Percentiles rank a stretch among this genome's conserved stretches.
Evolutionary conservation across 2,329 filamentous ascomycete genomes (phyloP).

Genomic region (Stemphylium lycopersici): DNA sequence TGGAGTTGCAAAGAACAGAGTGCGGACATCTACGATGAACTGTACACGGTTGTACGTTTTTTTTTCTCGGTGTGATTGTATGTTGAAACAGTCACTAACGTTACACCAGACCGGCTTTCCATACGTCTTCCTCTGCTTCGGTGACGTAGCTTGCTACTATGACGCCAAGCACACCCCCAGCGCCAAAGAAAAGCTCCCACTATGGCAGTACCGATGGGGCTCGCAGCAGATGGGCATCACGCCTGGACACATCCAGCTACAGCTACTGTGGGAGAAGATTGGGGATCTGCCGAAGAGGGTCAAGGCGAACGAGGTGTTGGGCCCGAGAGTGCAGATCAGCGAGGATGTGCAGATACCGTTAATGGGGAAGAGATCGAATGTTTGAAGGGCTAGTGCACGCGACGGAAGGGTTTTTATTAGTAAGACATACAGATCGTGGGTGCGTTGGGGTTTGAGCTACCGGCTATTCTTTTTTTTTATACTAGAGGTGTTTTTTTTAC

Average conservation of each 20-base stretch:
- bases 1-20: constrained; percentile 33
- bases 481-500: too few relatives aligned
- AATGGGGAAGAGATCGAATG: constrained; percentile 13
- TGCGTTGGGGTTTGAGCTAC: too few relatives aligned
- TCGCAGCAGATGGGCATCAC: constrained; percentile 43
- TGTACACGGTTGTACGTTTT: constrained; percentile 42
- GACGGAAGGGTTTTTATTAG: too few relatives aligned
- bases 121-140: constrained; percentile 42
- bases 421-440: too few relatives aligned
- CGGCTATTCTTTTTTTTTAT: too few relatives aligned
- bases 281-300: constrained; percentile 29
- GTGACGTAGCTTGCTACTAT: constrained; percentile 43
- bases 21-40: constrained; percentile 31
- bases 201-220: constrained; percentile 45
- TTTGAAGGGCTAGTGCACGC: too few relatives aligned
- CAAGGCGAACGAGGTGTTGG: constrained; percentile 15
- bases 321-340: constrained; percentile 26
- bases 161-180: constrained; percentile 36
- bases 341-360: constrained; percentile 31
- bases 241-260: constrained; percentile 38
- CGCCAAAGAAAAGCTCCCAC: constrained; percentile 19
- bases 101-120: constrained; percentile 32
- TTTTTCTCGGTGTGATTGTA: constrained; percentile 5
- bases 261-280: constrained; percentile 40
- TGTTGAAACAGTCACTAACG: background rate